phyloP scores from a whole-genome alignment of 495 filamentous ascomycete genomes.

The Neurospora sp. region DNA sequence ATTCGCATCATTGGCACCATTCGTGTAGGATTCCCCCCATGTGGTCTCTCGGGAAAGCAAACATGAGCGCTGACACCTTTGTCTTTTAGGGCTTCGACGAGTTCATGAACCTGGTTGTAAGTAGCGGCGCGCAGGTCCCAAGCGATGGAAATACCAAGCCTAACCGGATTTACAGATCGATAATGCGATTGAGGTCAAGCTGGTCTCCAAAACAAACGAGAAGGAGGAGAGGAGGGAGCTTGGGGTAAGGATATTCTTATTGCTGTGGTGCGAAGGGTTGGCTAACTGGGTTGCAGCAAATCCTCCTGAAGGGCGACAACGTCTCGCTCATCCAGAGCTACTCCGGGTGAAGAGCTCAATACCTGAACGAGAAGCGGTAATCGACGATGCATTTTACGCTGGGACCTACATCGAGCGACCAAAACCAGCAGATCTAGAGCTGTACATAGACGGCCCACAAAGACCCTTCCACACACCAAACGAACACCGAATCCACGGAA shows the following conservation, averaged over 20 bases:
- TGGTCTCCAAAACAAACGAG: slow-evolving; percentile 64
- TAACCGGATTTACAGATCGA: slow-evolving; percentile 36
- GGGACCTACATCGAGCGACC: background rate
- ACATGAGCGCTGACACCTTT: background rate
- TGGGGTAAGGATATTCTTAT: slow-evolving; percentile 36
- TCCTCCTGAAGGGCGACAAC: slow-evolving; percentile 94
- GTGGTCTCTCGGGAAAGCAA: slow-evolving; percentile 9
- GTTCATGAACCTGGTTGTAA: slow-evolving; percentile 97
- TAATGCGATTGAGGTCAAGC: slow-evolving; percentile 86
- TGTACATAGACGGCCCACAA: background rate
- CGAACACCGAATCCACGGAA: slow-evolving; percentile 2
- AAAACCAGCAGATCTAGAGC: background rate
- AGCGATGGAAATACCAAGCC: background rate
- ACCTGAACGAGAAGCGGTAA: background rate
- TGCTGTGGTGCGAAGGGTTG: background rate
- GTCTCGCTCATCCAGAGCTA: slow-evolving; percentile 86
- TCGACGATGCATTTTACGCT: background rate
- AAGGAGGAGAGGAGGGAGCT: slow-evolving; percentile 68
- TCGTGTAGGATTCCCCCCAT: slow-evolving; percentile 45
- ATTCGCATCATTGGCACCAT: slow-evolving; percentile 95
- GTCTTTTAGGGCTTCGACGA: slow-evolving; percentile 56
- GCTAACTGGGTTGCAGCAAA: slow-evolving; percentile 57
- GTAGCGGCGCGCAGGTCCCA: slow-evolving; percentile 27
- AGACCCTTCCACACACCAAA: slow-evolving; percentile 1
- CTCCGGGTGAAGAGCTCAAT: slow-evolving; percentile 30